Evolutionary conservation across 352 stramenopile species (phyloP).

Genomic region (Peronospora belbahrii): DNA sequence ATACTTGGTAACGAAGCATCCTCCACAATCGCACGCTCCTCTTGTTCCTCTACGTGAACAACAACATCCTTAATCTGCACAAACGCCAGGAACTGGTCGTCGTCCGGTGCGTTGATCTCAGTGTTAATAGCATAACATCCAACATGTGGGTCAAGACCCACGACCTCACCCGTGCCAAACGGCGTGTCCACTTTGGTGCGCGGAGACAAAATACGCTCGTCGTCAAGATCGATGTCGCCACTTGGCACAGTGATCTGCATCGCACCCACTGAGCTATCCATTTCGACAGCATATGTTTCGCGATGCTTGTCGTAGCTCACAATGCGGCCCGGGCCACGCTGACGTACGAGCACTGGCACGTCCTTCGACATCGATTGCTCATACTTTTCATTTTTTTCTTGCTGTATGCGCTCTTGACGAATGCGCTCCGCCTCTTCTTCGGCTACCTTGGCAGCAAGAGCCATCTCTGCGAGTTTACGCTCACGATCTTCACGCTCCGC

Average conservation of each 20-base stretch:
- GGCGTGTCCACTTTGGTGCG: conserved; percentile 80
- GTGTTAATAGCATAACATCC: conserved; percentile 85
- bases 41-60: conserved; percentile 60
- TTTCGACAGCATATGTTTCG: conserved; percentile 64
- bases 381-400: conserved; percentile 75
- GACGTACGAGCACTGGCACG: conserved; percentile 73
- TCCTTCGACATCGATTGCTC: conserved; percentile 82
- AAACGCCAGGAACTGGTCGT: conserved; percentile 77
- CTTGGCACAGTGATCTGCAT: conserved; percentile 66
- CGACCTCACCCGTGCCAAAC: conserved; percentile 74
- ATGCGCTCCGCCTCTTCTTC: conserved; percentile 44
- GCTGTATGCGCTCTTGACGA: conserved; percentile 40
- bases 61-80: conserved; percentile 73
- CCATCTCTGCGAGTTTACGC: conserved; percentile 36
- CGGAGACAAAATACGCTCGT: conserved; percentile 79
- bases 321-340: conserved; percentile 60
- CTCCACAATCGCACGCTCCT: conserved; percentile 75
- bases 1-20: conserved; percentile 71
- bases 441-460: conserved; percentile 29
- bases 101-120: conserved; percentile 62
- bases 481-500: conserved; percentile 34
- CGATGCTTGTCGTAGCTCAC: conserved; percentile 75
- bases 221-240: conserved; percentile 68
- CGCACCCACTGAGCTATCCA: conserved; percentile 59
- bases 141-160: conserved; percentile 80